Evolutionary conservation across 345 rosid species (phyloP).

Genomic region (Toxicodendron radicans): DNA sequence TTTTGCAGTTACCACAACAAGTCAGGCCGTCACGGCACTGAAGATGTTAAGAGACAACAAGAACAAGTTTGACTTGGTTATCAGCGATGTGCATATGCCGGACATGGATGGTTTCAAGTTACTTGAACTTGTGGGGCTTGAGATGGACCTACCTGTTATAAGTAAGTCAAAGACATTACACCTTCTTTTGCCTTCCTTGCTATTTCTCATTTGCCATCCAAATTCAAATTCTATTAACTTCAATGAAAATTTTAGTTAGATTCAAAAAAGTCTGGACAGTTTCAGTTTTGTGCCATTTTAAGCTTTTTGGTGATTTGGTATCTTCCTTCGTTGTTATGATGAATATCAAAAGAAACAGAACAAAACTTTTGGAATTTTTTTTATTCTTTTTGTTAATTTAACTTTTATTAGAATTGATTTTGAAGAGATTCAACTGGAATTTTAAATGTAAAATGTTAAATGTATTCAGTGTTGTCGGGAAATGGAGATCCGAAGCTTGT

Average conservation of each 20-base stretch:
- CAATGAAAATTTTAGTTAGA: neutral
- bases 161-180: constrained; percentile 41
- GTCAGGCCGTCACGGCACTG: constrained; percentile 56
- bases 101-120: constrained; percentile 88
- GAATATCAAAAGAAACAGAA: neutral
- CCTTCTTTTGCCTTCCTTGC: neutral
- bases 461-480: constrained; percentile 75
- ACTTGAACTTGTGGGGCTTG: constrained; percentile 81
- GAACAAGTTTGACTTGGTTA: constrained; percentile 70
- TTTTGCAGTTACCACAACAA: constrained; percentile 66
- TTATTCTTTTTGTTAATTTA: neutral
- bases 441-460: neutral
- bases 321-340: neutral
- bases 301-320: neutral
- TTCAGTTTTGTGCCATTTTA: neutral
- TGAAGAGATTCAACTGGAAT: neutral
- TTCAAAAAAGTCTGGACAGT: neutral
- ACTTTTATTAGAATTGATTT: neutral
- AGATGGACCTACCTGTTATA: constrained; percentile 84
- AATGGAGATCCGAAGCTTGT: constrained; percentile 82
- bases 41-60: constrained; percentile 65
- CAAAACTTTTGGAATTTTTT: neutral
- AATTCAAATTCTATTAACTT: neutral
- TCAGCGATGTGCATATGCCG: constrained; percentile 87
- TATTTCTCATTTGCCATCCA: neutral